Conservation (phyloP, 1,284 basidiomycete genomes). For the Cryptococcus neoformans region DNA sequence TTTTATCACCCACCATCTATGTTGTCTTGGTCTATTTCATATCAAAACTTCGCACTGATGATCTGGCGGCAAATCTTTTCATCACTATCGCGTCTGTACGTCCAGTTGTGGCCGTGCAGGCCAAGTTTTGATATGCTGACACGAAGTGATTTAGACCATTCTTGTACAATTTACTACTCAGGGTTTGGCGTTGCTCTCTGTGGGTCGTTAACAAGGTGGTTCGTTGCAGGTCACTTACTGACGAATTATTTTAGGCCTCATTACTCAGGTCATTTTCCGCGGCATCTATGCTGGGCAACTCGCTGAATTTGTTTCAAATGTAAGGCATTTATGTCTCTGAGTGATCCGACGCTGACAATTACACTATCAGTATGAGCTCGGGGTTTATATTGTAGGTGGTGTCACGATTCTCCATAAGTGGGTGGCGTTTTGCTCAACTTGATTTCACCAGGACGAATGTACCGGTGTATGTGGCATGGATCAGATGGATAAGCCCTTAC, state of each 20-base stretch:
- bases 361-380: slow-evolving; percentile 26
- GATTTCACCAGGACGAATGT: slow-evolving; percentile 36
- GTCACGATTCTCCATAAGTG: not conserved
- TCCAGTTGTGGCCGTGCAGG: not conserved
- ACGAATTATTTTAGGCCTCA: slow-evolving; percentile 21
- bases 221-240: not conserved
- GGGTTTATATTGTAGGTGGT: slow-evolving; percentile 38
- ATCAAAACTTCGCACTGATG: slow-evolving; percentile 42
- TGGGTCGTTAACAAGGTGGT: slow-evolving; percentile 5
- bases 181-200: slow-evolving; percentile 48
- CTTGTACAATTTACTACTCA: slow-evolving; percentile 50
- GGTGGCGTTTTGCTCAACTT: not conserved
- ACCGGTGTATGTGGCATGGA: slow-evolving; percentile 51
- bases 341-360: not conserved
- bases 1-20: slow-evolving; percentile 46
- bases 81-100: slow-evolving; percentile 47
- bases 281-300: slow-evolving; percentile 47
- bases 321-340: slow-evolving; percentile 4
- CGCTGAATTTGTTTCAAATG: slow-evolving; percentile 37
- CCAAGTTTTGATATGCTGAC: not conserved
- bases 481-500: slow-evolving; percentile 47
- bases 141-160: slow-evolving; percentile 27
- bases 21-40: slow-evolving; percentile 48
- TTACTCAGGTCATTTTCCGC: slow-evolving; percentile 46
- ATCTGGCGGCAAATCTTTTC: slow-evolving; percentile 49